A percentile compares a stretch with the other conserved stretches of the same genome.
Conservation (phyloP, 148 eudicot genomes). For the Rhododendron vialii region DNA sequence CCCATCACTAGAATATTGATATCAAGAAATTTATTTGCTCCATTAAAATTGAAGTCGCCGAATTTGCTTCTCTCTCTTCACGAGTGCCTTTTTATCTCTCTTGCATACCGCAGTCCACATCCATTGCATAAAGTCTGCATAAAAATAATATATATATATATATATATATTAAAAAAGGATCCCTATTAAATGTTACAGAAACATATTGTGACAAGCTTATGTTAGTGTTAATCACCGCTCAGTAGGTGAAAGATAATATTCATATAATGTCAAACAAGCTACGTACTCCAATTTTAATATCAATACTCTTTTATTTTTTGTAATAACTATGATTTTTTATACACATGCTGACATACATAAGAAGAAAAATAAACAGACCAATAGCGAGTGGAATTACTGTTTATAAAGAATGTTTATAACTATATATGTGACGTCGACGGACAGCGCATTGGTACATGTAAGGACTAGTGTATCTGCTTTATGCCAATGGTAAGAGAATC, state of each 20-base stretch:
- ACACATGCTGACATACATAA: too few relatives aligned
- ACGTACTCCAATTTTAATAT: too few relatives aligned
- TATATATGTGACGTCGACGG: too few relatives aligned
- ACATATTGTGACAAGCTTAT: not conserved
- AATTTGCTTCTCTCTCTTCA: not conserved
- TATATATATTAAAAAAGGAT: not conserved
- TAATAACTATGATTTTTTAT: not conserved
- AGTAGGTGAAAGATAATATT: not conserved
- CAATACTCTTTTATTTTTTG: too few relatives aligned
- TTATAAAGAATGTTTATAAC: too few relatives aligned
- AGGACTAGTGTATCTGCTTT: too few relatives aligned
- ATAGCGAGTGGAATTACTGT: too few relatives aligned
- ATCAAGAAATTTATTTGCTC: not conserved
- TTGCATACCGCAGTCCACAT: constrained; percentile 3
- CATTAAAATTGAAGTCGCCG: not conserved
- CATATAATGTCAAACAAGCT: too few relatives aligned
- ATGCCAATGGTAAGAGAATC: too few relatives aligned
- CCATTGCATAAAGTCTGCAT: constrained; percentile 7
- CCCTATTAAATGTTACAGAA: not conserved
- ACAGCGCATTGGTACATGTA: too few relatives aligned
- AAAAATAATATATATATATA: not conserved
- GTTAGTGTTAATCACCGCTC: not conserved
- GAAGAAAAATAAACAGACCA: too few relatives aligned
- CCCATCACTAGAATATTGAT: not conserved
- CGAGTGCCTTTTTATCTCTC: not conserved